Conservation (phyloP, 192 early-diverging fungal species). For the Jimgerdemannia lactiflua region DNA sequence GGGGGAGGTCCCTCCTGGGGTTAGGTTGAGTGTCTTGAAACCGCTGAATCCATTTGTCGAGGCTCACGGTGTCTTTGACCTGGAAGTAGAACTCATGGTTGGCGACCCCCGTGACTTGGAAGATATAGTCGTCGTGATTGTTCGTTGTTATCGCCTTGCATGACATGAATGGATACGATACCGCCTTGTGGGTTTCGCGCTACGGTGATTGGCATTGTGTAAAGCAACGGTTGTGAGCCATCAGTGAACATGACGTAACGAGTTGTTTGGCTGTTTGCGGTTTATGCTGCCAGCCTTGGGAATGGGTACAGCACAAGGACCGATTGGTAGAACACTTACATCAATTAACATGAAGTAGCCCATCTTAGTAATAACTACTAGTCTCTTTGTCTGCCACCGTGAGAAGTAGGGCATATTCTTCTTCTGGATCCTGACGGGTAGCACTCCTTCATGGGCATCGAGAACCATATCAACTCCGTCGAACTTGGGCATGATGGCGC, state of each 20-base stretch:
- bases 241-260: neutral
- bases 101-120: neutral
- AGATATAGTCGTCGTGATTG: neutral
- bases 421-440: neutral
- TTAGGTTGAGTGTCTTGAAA: neutral
- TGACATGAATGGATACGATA: neutral
- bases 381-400: neutral
- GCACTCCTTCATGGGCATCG: neutral
- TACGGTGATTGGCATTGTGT: neutral
- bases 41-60: neutral
- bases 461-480: neutral
- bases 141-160: neutral
- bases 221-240: neutral
- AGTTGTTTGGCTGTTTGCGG: neutral
- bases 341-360: neutral
- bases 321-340: neutral
- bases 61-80: neutral
- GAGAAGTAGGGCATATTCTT: neutral
- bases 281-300: no score
- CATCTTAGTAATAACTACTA: neutral
- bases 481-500: neutral
- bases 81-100: neutral
- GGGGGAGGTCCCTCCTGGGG: no score
- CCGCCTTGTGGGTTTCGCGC: neutral
- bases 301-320: neutral